Evolutionary conservation across 2,329 filamentous ascomycete genomes (phyloP), one percentile per base, ranked within the genome.

Genomic region (Paraphaeosphaeria sporulosa): DNA sequence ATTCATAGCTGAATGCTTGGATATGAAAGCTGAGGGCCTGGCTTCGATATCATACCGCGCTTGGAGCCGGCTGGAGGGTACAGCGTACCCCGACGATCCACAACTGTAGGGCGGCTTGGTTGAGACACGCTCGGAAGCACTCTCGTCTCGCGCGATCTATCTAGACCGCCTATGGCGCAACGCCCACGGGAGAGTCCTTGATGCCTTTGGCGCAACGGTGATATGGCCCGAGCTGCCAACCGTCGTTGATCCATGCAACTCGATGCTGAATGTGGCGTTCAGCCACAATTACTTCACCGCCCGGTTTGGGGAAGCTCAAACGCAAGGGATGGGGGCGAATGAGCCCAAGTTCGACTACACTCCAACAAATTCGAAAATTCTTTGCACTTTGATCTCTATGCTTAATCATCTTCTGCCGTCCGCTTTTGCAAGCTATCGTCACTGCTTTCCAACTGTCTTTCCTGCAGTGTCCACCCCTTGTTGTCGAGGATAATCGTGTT

Each of bases 281-380:
- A 34, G 52, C 52, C 42, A 55, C 52, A 47, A 23, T 23, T 44
- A 10, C 12, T 30, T 15, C 15, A 25, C 12, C n/a, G 4, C 15
- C 51, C 38, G 38, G 25, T 54, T 55, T 55, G 30, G 42, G 42
- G 4, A 21, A 46, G 21, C 15, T n/a, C n/a, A 47, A 25, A 55
- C 12, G 52, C 52, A 55, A 55, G 52, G 52, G 52, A 55, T 23
- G n/a, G 10, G n/a, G 27, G 30, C 30, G n/a, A 43, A n/a, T 55
- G 40, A 34, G n/a, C n/a, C 6, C n/a, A 36, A 34, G 8, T 6
- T 40, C 36, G 6, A 40, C n/a, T 40, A 40, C 15, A 5, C 38
- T 40, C n/a, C 38, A 40, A 19, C n/a, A n/a, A n/a, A 40, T n/a
- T 40, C 3, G 19, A 40, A 40, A n/a, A 12, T 44, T 19, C 40